Conservation (phyloP, 1,284 basidiomycete species). For the Malassezia vespertilionis region DNA sequence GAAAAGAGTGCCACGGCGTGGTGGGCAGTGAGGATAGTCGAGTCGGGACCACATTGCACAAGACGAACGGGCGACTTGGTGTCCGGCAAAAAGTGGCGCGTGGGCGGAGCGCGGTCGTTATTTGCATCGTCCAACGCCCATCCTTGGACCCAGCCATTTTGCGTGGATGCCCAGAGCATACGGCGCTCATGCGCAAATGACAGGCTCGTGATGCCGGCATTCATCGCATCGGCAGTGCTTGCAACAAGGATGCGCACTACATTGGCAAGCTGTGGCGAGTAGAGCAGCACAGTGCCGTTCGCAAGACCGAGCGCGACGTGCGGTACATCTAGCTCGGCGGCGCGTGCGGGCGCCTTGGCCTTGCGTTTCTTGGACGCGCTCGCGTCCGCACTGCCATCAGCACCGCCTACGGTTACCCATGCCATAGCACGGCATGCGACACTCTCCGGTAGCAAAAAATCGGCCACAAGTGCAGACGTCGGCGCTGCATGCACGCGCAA, state of each 20-base stretch:
- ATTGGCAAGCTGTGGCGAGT: slow-evolving; percentile 30
- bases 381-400: background rate
- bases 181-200: slow-evolving; percentile 15
- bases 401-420: slow-evolving; percentile 10
- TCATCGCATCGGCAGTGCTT: slow-evolving; percentile 23
- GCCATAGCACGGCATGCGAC: slow-evolving; percentile 1
- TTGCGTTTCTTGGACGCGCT: slow-evolving; percentile 24
- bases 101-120: slow-evolving; percentile 10
- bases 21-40: slow-evolving; percentile 24
- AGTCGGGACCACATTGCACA: background rate
- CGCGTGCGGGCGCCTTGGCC: slow-evolving; percentile 21
- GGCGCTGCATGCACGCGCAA: slow-evolving; percentile 58
- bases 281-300: slow-evolving; percentile 31
- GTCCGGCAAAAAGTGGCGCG: slow-evolving; percentile 9
- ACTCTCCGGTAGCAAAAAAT: slow-evolving; percentile 26
- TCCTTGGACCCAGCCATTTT: slow-evolving; percentile 28
- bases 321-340: slow-evolving; percentile 5
- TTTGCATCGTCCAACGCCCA: slow-evolving; percentile 6
- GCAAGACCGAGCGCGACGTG: slow-evolving; percentile 36
- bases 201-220: slow-evolving; percentile 23
- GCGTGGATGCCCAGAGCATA: slow-evolving; percentile 25
- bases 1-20: slow-evolving; percentile 28
- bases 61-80: slow-evolving; percentile 7
- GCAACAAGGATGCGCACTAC: slow-evolving; percentile 30
- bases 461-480: slow-evolving; percentile 55